Evolutionary conservation across 176 grass and related monocot species (phyloP).

Genomic region (Hyparrhenia diplandra): DNA sequence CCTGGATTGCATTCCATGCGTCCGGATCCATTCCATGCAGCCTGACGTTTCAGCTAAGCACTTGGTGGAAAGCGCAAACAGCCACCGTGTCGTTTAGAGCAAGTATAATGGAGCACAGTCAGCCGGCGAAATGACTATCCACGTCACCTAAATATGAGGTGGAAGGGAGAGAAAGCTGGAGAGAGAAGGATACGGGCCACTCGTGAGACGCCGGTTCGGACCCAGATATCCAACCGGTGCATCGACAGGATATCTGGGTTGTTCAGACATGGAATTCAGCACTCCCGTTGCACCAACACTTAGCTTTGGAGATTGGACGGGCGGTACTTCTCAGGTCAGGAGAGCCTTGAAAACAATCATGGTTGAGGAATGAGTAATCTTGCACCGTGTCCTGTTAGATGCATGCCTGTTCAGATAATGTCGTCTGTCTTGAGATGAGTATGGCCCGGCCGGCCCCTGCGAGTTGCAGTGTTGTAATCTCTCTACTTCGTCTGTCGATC

Average conservation of each 20-base stretch:
- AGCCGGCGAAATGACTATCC: no score
- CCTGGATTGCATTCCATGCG: no score
- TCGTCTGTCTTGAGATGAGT: background rate
- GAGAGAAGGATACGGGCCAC: no score
- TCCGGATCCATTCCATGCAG: background rate
- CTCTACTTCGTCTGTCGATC: background rate
- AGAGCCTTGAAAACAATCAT: background rate
- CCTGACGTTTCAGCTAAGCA: slow-evolving; percentile 14
- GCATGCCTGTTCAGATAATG: background rate
- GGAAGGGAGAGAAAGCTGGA: no score
- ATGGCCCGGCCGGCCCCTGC: background rate
- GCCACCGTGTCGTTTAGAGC: background rate
- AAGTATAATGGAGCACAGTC: slow-evolving; percentile 21
- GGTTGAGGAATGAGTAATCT: background rate
- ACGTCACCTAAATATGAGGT: no score
- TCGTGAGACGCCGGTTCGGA: no score
- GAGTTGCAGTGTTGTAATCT: slow-evolving; percentile 24
- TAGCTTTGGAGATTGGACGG: background rate
- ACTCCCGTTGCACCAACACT: slow-evolving; percentile 27
- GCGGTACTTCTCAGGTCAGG: background rate
- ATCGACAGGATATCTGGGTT: background rate
- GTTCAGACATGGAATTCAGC: slow-evolving; percentile 6
- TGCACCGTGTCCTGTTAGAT: background rate
- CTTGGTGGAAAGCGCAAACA: background rate
- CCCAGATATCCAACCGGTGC: background rate